phyloP scores from a whole-genome alignment of 2,329 filamentous ascomycete genomes.

The Penicillium sp. region DNA sequence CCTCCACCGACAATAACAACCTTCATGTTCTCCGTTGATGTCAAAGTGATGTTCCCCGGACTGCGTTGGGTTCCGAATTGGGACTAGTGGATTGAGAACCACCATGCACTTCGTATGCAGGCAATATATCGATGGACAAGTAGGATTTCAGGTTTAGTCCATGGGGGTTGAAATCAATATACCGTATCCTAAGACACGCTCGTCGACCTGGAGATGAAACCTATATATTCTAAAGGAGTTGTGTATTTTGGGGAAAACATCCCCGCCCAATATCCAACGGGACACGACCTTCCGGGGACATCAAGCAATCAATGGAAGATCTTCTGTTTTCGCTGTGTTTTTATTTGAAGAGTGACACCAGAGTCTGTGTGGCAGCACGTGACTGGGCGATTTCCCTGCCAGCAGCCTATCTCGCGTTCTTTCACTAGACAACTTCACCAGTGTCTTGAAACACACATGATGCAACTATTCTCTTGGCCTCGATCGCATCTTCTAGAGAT shows the following conservation, averaged over 20 bases:
- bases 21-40: conserved; percentile 52
- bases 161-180: too few species aligned
- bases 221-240: not conserved
- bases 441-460: not conserved
- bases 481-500: conserved; percentile 63
- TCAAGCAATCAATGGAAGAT: not conserved
- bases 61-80: not conserved
- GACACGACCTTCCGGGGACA: not conserved
- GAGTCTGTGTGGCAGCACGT: not conserved
- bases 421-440: not conserved
- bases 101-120: not conserved
- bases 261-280: not conserved
- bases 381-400: not conserved
- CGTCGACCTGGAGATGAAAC: not conserved
- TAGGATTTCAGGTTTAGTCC: not conserved
- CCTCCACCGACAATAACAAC: conserved; percentile 51
- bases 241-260: not conserved
- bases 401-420: not conserved
- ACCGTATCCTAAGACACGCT: not conserved
- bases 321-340: not conserved
- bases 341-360: not conserved
- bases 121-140: not conserved
- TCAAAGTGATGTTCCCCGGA: not conserved
- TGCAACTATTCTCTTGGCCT: conserved; percentile 9
- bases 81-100: not conserved